Conservation (phyloP, 441 rosid genomes). For the Mallotus repandus region DNA sequence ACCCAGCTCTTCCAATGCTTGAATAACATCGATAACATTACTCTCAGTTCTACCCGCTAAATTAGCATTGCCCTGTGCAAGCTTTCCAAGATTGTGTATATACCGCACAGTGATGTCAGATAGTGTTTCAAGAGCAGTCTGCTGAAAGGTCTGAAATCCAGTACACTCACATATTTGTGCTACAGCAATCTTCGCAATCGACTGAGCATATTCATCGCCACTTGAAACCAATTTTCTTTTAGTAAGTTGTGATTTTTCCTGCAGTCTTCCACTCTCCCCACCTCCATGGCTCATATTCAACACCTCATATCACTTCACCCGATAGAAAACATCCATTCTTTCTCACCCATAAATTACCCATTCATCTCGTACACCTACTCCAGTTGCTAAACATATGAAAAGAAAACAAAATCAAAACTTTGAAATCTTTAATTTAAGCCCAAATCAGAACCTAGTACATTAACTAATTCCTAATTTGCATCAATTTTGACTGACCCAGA, state of each 20-base stretch:
- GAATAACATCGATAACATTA: constrained; percentile 68
- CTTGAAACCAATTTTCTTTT: constrained; percentile 34
- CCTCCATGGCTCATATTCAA: constrained; percentile 97
- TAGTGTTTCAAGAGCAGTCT: constrained; percentile 69
- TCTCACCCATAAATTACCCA: constrained; percentile 24
- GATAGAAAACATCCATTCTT: constrained; percentile 31
- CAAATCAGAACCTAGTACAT: not conserved
- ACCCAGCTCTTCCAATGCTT: constrained; percentile 70
- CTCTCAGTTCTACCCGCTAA: constrained; percentile 64
- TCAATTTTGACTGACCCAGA: not conserved
- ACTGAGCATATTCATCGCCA: constrained; percentile 52
- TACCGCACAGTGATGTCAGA: constrained; percentile 58
- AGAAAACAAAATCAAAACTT: constrained; percentile 1
- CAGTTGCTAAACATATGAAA: not conserved
- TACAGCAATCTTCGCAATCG: constrained; percentile 64
- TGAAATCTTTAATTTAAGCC: not conserved
- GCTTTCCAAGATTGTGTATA: constrained; percentile 53
- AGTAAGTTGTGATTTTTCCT: constrained; percentile 31
- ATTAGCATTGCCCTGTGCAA: constrained; percentile 55
- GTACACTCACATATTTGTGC: constrained; percentile 69
- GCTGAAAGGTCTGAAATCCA: constrained; percentile 78
- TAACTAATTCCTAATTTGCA: not conserved
- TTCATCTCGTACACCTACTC: constrained; percentile 8
- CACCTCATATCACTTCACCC: constrained; percentile 59
- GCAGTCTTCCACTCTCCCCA: constrained; percentile 63